These are phyloP conservation scores for Calvatia gigantea DNA, from an alignment of 768 basidiomycete genomes.

Conservation along the genomic window DNA sequence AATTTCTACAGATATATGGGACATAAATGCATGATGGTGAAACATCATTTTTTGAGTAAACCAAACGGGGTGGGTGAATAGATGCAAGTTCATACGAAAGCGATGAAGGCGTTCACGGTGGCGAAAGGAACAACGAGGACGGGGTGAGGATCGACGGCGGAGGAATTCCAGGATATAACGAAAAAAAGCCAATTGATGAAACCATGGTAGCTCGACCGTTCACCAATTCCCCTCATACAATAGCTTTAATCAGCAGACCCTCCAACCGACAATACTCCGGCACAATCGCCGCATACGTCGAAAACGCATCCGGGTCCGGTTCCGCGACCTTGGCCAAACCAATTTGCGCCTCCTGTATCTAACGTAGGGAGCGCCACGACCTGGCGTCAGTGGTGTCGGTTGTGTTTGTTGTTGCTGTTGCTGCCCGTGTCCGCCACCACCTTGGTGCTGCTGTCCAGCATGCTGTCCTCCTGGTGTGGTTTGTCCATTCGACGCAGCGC, in stretches of 20 bases:
- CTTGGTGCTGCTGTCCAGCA: neutral
- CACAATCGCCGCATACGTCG: constrained; percentile 82
- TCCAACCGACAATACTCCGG: constrained; percentile 82
- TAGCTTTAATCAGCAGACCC: constrained; percentile 68
- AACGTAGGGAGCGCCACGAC: constrained; percentile 68
- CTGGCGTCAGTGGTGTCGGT: constrained; percentile 61
- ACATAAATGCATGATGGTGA: no score
- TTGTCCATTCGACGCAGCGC: constrained; percentile 21
- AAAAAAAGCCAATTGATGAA: no score
- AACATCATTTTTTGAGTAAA: no score
- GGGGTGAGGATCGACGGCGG: no score
- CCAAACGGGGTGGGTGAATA: no score
- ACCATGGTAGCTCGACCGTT: no score
- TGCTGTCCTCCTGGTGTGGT: neutral
- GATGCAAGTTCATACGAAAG: no score
- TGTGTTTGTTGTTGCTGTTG: constrained; percentile 36
- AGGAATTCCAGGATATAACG: no score
- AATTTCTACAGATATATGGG: no score
- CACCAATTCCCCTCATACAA: constrained; percentile 33
- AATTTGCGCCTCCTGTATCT: constrained; percentile 68
- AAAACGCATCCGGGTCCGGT: constrained; percentile 79
- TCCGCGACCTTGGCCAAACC: constrained; percentile 83
- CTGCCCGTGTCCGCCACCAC: neutral
- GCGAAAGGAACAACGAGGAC: no score
- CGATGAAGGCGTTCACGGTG: no score